These are phyloP conservation scores for Fusarium algeriense DNA, from an alignment of 2,329 filamentous ascomycete genomes.

Conservation along the genomic window DNA sequence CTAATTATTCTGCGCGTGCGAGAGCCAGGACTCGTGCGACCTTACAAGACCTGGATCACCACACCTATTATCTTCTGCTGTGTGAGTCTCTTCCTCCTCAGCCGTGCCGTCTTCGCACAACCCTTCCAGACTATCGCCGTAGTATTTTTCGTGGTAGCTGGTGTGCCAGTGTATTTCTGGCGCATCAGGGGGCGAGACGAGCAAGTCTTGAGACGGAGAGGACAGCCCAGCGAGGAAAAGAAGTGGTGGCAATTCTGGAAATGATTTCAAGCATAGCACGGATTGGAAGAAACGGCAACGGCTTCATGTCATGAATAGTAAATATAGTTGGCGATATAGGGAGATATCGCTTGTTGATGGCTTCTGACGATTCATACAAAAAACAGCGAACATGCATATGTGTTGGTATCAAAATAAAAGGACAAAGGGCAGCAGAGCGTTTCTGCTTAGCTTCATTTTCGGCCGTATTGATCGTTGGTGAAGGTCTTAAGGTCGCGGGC, in stretches of 20 bases:
- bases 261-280: slow-evolving; percentile 28
- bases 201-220: slow-evolving; percentile 57
- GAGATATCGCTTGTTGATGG: slow-evolving; percentile 16
- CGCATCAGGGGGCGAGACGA: slow-evolving; percentile 76
- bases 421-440: background rate
- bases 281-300: background rate
- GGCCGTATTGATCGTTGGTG: background rate
- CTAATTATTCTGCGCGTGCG: slow-evolving; percentile 89
- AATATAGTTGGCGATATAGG: slow-evolving; percentile 4
- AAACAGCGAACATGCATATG: slow-evolving; percentile 17
- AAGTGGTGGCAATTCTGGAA: slow-evolving; percentile 74
- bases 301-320: slow-evolving; percentile 14
- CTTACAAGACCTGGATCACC: slow-evolving; percentile 96
- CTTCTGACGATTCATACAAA: slow-evolving; percentile 24
- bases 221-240: slow-evolving; percentile 48
- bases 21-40: slow-evolving; percentile 88
- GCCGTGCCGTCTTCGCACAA: slow-evolving; percentile 88
- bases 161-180: slow-evolving; percentile 91
- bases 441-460: background rate
- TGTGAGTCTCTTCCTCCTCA: slow-evolving; percentile 92
- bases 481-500: background rate
- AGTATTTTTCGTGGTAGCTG: slow-evolving; percentile 83
- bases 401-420: slow-evolving; percentile 29
- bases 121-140: slow-evolving; percentile 92
- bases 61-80: slow-evolving; percentile 99